Percentiles rank a stretch among this genome's conserved stretches.
Evolutionary conservation across 1,284 basidiomycete genomes (phyloP).

Genomic region (Ceratobasidium sp.): DNA sequence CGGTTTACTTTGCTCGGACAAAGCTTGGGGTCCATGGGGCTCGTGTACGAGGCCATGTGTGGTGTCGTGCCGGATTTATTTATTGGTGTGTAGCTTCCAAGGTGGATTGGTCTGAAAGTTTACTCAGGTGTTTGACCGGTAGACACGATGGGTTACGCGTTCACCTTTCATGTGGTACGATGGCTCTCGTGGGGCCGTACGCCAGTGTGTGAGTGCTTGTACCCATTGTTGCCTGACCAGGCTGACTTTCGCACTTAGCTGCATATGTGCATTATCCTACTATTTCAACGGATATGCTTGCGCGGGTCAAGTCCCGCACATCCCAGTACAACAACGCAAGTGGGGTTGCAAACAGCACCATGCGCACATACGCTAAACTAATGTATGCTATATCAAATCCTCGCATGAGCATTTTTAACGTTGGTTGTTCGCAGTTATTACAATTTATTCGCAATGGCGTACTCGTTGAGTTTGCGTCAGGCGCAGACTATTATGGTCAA

Average conservation of each 20-base stretch:
- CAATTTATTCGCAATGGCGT: conserved; percentile 85
- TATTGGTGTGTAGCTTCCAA: conserved; percentile 71
- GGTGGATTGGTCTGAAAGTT: conserved; percentile 3
- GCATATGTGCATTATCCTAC: conserved; percentile 98
- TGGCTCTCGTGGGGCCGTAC: conserved; percentile 59
- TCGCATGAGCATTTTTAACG: conserved; percentile 6
- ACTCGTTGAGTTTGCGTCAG: conserved; percentile 78
- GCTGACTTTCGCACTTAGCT: conserved; percentile 66
- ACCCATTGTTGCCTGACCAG: background rate
- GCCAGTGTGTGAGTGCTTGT: conserved; percentile 54
- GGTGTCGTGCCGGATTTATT: conserved; percentile 87
- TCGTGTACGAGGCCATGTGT: conserved; percentile 85
- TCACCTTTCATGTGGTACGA: conserved; percentile 86
- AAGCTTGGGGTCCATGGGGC: conserved; percentile 85
- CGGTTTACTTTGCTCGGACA: conserved; percentile 93
- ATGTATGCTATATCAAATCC: conserved; percentile 63
- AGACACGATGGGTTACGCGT: conserved; percentile 99
- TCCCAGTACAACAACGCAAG: conserved; percentile 77
- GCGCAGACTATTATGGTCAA: conserved; percentile 88
- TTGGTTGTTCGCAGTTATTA: conserved; percentile 76
- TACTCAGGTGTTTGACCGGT: background rate
- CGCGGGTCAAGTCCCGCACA: conserved; percentile 74
- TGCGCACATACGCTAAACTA: conserved; percentile 78
- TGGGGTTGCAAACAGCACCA: conserved; percentile 68
- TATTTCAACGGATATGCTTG: conserved; percentile 94